A percentile compares a stretch with the other conserved stretches of the same genome.
Evolutionary conservation across 139 green algal genomes (phyloP).

Genomic region (Deuterostichococcus epilithicus): DNA sequence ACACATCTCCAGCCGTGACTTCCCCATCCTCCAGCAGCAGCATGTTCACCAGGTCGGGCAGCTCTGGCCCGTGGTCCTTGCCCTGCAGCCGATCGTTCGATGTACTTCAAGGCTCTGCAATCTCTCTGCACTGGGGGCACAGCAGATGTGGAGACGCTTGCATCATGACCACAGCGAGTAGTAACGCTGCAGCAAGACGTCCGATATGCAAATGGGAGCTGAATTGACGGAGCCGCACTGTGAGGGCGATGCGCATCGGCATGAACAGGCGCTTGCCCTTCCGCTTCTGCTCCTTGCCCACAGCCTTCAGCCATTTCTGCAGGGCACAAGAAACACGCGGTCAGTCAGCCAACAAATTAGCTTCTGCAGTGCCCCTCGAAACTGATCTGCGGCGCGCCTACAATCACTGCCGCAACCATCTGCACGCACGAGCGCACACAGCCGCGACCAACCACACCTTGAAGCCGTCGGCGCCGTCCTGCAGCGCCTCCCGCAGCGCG

Average conservation of each 20-base stretch:
- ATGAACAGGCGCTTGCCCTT: constrained; percentile 99
- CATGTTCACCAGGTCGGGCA: constrained; percentile 76
- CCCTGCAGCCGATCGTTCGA: neutral
- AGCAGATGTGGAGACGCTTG: neutral
- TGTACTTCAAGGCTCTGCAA: neutral
- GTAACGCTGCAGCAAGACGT: neutral
- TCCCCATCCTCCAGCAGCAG: constrained; percentile 62
- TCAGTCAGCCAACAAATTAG: no score
- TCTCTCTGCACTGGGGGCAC: no score
- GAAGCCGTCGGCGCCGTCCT: constrained; percentile 58
- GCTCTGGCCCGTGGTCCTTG: constrained; percentile 70
- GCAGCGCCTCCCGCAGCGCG: constrained; percentile 67
- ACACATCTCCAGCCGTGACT: constrained; percentile 42
- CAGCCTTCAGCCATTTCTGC: constrained; percentile 77
- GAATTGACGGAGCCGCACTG: constrained; percentile 58
- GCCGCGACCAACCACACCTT: constrained; percentile 41
- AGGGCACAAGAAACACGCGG: no score
- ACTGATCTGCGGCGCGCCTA: neutral
- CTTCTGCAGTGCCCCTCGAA: neutral
- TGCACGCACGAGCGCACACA: neutral
- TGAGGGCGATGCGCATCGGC: constrained; percentile 91
- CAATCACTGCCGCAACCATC: constrained; percentile 3
- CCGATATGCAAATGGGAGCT: neutral
- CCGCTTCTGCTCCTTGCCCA: constrained; percentile 91
- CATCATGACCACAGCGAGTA: neutral